phyloP scores from a whole-genome alignment of 208 protist species.

The Trypanosoma conorhini region DNA sequence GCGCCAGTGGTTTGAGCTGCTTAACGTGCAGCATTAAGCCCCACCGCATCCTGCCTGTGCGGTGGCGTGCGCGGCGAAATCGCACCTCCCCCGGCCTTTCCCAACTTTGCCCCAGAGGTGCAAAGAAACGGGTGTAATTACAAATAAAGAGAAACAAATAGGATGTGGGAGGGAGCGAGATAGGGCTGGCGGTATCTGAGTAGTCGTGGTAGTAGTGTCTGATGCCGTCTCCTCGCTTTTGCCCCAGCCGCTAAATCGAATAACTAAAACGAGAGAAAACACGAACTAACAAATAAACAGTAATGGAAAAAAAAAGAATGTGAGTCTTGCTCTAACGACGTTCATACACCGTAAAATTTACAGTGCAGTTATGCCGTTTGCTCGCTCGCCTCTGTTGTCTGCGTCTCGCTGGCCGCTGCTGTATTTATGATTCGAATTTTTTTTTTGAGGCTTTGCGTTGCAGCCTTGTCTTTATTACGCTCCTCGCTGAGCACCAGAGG shows the following conservation, averaged over 20 bases:
- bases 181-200: neutral
- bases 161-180: neutral
- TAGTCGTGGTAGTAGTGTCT: neutral
- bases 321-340: too few species aligned
- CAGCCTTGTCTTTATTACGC: slow-evolving; percentile 13
- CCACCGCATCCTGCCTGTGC: neutral
- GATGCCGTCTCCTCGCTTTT: neutral
- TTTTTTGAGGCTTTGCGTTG: slow-evolving; percentile 19
- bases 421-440: neutral
- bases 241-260: slow-evolving; percentile 3
- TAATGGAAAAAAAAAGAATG: neutral
- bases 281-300: slow-evolving; percentile 7
- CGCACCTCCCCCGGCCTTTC: neutral
- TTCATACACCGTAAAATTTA: neutral
- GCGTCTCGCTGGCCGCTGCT: neutral
- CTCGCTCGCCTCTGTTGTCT: neutral
- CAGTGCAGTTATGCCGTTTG: slow-evolving; percentile 9
- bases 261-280: slow-evolving; percentile 15
- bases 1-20: slow-evolving; percentile 98
- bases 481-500: slow-evolving; percentile 1
- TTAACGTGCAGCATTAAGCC: slow-evolving; percentile 58
- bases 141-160: slow-evolving; percentile 13
- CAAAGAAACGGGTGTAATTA: neutral
- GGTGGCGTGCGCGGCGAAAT: neutral
- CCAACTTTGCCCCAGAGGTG: slow-evolving; percentile 10